These are phyloP conservation scores for Juglanconis juglandina DNA, from an alignment of 2,329 filamentous ascomycete genomes.

Conservation along the genomic window DNA sequence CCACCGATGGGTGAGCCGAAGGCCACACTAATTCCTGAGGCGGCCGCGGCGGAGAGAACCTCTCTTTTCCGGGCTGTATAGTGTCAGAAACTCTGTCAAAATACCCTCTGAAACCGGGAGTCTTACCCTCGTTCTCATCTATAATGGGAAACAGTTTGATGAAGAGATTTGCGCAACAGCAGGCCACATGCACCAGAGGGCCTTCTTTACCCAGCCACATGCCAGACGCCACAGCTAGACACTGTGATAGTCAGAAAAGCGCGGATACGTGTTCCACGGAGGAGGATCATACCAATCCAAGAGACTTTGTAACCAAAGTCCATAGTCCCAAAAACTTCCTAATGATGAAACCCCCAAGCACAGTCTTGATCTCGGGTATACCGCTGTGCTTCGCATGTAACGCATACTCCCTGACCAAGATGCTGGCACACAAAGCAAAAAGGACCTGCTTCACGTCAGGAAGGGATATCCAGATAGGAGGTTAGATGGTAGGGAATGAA, in stretches of 20 bases:
- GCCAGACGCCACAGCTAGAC: slow-evolving; percentile 85
- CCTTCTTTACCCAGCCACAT: slow-evolving; percentile 98
- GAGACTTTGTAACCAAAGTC: slow-evolving; percentile 85
- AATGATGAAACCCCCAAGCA: slow-evolving; percentile 92
- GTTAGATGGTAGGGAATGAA: slow-evolving; percentile 11
- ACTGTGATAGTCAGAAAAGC: slow-evolving; percentile 44
- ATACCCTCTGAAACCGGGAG: neutral
- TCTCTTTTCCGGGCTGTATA: slow-evolving; percentile 80
- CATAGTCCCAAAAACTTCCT: slow-evolving; percentile 79
- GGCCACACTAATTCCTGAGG: slow-evolving; percentile 87
- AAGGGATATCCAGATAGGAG: neutral
- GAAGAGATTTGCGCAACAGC: slow-evolving; percentile 91
- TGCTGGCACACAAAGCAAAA: slow-evolving; percentile 73
- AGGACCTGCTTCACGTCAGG: slow-evolving; percentile 52
- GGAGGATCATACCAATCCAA: slow-evolving; percentile 64
- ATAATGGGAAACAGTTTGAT: slow-evolving; percentile 84
- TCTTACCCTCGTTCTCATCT: slow-evolving; percentile 77
- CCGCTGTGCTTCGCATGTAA: slow-evolving; percentile 90
- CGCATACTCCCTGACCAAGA: slow-evolving; percentile 80
- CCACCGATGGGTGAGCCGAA: slow-evolving; percentile 93
- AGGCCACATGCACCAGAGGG: slow-evolving; percentile 91
- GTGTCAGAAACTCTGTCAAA: slow-evolving; percentile 21
- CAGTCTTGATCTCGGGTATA: slow-evolving; percentile 96
- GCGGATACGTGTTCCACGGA: neutral
- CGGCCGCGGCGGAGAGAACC: slow-evolving; percentile 85